phyloP scores from a whole-genome alignment of 2,329 filamentous ascomycete species.

The Colletotrichum lindemuthianum region DNA sequence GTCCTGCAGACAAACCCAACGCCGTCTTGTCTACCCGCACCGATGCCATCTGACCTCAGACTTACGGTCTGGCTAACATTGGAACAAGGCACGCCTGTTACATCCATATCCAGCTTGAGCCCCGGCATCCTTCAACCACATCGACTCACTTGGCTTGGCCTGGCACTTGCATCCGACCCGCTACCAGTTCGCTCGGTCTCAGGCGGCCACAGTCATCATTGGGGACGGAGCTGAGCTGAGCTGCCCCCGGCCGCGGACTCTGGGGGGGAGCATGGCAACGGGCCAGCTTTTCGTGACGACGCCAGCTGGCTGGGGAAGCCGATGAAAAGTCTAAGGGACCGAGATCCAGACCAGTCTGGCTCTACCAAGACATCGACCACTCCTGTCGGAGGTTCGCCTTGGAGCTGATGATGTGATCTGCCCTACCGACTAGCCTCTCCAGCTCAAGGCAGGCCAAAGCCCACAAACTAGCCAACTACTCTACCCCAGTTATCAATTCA shows the following conservation, averaged over 20 bases:
- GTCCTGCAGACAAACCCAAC: conserved; percentile 11
- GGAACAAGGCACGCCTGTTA: background rate
- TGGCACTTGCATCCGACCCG: conserved; percentile 22
- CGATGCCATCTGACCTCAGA: conserved; percentile 1
- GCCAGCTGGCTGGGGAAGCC: background rate
- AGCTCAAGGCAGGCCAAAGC: conserved; percentile 6
- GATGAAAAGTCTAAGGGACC: conserved; percentile 1
- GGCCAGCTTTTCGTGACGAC: conserved; percentile 4
- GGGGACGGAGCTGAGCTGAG: background rate
- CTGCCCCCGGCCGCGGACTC: background rate
- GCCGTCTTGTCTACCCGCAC: background rate
- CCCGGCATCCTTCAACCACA: conserved; percentile 1
- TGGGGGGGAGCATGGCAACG: conserved; percentile 20
- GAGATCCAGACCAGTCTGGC: conserved; percentile 28
- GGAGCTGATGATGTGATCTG: conserved; percentile 18
- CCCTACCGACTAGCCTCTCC: conserved; percentile 11
- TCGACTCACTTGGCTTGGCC: conserved; percentile 12
- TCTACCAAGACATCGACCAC: conserved; percentile 10
- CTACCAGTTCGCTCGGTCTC: background rate
- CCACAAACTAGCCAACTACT: too few species aligned
- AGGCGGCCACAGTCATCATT: too few species aligned
- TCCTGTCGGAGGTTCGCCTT: background rate
- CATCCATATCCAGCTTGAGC: background rate
- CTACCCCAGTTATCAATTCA: conserved; percentile 20
- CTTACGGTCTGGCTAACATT: background rate